These are phyloP conservation scores for Talaromyces amestolkiae DNA, from an alignment of 2,329 filamentous ascomycete species.

Conservation along the genomic window DNA sequence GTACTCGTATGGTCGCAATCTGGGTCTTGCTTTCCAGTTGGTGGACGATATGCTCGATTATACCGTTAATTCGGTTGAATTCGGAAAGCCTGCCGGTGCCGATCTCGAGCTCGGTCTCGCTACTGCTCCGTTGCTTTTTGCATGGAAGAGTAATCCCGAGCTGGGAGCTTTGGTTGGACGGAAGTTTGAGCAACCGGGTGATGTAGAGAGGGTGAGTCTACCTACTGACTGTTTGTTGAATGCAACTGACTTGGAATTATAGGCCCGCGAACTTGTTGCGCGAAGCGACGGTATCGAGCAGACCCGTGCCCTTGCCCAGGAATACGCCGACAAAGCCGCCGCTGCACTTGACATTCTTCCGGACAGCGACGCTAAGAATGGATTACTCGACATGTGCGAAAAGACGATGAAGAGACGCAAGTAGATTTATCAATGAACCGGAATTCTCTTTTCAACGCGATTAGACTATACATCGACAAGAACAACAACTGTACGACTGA, in stretches of 20 bases:
- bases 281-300: slow-evolving; percentile 86
- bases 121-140: slow-evolving; percentile 90
- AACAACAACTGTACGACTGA: neutral
- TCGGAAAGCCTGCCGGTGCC: slow-evolving; percentile 92
- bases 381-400: slow-evolving; percentile 86
- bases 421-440: slow-evolving; percentile 39
- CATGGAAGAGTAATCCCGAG: slow-evolving; percentile 85
- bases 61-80: slow-evolving; percentile 75
- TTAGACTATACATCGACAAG: neutral
- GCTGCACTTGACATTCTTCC: slow-evolving; percentile 81
- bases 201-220: slow-evolving; percentile 71
- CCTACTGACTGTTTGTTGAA: neutral
- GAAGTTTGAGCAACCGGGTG: slow-evolving; percentile 80
- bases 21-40: slow-evolving; percentile 92
- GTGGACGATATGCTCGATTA: slow-evolving; percentile 99
- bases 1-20: slow-evolving; percentile 87
- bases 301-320: slow-evolving; percentile 83
- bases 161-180: slow-evolving; percentile 84
- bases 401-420: slow-evolving; percentile 89
- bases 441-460: neutral
- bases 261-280: slow-evolving; percentile 85
- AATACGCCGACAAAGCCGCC: slow-evolving; percentile 86
- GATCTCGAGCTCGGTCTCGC: slow-evolving; percentile 91
- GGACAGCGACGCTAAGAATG: slow-evolving; percentile 90
- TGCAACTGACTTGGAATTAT: neutral